Percentiles rank a stretch among this genome's conserved stretches.
Evolutionary conservation across 768 basidiomycete genomes (phyloP).

Genomic region (Gloeopeniophorella convolvens): DNA sequence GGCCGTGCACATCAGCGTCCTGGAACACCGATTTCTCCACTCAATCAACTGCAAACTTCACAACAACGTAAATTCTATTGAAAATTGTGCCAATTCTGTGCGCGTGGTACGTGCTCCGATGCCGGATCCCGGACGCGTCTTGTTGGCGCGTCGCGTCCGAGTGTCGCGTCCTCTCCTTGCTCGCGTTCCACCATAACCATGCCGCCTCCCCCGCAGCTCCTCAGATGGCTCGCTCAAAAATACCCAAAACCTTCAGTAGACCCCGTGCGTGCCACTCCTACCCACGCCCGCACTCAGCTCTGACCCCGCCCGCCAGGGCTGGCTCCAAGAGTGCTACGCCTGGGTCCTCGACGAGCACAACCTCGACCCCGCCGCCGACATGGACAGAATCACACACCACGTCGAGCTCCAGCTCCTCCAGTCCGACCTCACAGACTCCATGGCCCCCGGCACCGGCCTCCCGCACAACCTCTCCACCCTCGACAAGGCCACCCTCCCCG

Average conservation of each 20-base stretch:
- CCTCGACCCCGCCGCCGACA: conserved; percentile 41
- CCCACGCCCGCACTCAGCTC: background rate
- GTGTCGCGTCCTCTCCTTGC: no score
- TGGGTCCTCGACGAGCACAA: conserved; percentile 50
- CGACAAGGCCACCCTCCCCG: conserved; percentile 33
- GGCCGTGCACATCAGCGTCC: no score
- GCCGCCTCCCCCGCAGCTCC: conserved; percentile 31
- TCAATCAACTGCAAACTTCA: no score
- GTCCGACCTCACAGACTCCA: conserved; percentile 69
- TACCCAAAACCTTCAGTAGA: conserved; percentile 63
- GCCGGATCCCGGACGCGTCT: no score
- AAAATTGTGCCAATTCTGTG: no score
- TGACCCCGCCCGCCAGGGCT: conserved; percentile 42
- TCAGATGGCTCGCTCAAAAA: conserved; percentile 45
- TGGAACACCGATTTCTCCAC: no score
- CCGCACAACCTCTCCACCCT: conserved; percentile 37
- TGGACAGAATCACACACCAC: conserved; percentile 45
- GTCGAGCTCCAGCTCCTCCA: conserved; percentile 63
- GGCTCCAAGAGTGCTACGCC: conserved; percentile 66
- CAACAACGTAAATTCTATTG: no score
- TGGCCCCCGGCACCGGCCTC: conserved; percentile 62
- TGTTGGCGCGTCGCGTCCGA: no score
- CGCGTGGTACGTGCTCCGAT: no score
- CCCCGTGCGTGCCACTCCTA: conserved; percentile 36
- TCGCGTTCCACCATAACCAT: conserved; percentile 16